Conservation (phyloP, 176 grass and related monocot species). For the Hyparrhenia diplandra region DNA sequence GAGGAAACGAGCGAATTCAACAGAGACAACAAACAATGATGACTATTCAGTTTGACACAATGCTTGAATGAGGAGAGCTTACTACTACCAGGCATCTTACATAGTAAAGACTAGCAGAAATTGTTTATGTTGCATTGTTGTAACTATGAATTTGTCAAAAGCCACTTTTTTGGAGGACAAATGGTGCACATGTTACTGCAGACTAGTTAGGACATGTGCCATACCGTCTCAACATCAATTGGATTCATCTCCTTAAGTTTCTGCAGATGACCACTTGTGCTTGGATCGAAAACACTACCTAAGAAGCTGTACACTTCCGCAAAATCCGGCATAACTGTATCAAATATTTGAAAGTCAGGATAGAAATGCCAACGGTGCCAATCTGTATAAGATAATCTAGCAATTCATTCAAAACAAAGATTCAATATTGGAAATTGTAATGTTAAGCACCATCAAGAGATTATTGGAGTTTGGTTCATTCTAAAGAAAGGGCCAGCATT, state of each 20-base stretch:
- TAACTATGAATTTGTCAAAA: slow-evolving; percentile 1
- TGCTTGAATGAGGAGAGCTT: slow-evolving; percentile 6
- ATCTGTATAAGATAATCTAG: background rate
- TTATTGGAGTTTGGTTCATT: slow-evolving; percentile 1
- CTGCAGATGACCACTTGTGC: slow-evolving; percentile 80
- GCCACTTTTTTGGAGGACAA: slow-evolving; percentile 14
- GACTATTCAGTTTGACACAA: background rate
- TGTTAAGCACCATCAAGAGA: background rate
- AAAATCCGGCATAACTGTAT: slow-evolving; percentile 94
- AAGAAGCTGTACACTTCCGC: slow-evolving; percentile 85
- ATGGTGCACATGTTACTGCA: background rate
- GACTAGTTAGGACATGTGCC: background rate
- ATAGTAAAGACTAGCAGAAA: background rate
- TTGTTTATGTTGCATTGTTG: background rate
- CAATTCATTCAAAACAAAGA: slow-evolving; percentile 12
- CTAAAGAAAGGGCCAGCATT: background rate
- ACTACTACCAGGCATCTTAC: background rate
- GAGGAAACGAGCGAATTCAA: slow-evolving; percentile 16
- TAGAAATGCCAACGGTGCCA: slow-evolving; percentile 8
- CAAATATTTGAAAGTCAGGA: slow-evolving; percentile 15
- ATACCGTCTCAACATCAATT: slow-evolving; percentile 99
- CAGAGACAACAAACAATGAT: slow-evolving; percentile 20
- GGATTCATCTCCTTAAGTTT: slow-evolving; percentile 99
- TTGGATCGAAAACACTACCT: slow-evolving; percentile 94
- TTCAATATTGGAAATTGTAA: background rate